Base-by-base conservation (phyloP, 345 rosid species). In the Hibiscus mutabilis region DNA sequence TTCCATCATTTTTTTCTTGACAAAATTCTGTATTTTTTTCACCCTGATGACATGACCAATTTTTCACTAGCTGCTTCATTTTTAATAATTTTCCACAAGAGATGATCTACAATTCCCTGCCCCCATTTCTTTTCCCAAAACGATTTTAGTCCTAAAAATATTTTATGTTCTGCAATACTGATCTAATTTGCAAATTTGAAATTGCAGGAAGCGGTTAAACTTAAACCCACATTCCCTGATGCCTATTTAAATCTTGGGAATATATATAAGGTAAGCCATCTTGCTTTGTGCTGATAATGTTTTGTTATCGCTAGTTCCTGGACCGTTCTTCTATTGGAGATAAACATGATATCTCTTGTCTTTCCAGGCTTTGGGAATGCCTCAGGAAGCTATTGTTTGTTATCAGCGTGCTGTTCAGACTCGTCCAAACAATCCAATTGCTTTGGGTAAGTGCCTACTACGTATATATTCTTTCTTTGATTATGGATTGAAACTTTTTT, bases 161-260 rank as follows among this genome's bases (percentile, higher is more conserved):
- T 27, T 27, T 46, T 66, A 11, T 47, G 33, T 16, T 13, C 10
- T 16, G 16, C 19, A 49, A 10, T 31, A 31, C 10, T 14, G 47
- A 60, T 31, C 46, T 47, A 15, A 19, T 19, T 1, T 64, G 16
- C 18, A 49, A 35, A 33, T 77, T 35, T 72, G 1, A 14, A 75
- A 53, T 77, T 66, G 21, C 89, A 95, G 99, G 99, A 96, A 87
- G 99, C 98, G 49, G 91, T 92, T 71, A 92, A 88, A 76, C 87
- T 89, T 60, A 96, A 89, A 77, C 97, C 99, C 52, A 75, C 88
- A 73, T 92, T 91, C 81, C 87, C 94, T 63, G 99, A 96, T 91
- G 99, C 99, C 66, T 96, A 86, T 81, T 76, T 96, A 78, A 92
- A 89, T 79, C 97, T 96, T 61, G 99, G 99, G 71, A 92, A 91